These are phyloP conservation scores for Metarhizium guizhouense DNA, from an alignment of 2,329 filamentous ascomycete genomes.

Conservation along the genomic window DNA sequence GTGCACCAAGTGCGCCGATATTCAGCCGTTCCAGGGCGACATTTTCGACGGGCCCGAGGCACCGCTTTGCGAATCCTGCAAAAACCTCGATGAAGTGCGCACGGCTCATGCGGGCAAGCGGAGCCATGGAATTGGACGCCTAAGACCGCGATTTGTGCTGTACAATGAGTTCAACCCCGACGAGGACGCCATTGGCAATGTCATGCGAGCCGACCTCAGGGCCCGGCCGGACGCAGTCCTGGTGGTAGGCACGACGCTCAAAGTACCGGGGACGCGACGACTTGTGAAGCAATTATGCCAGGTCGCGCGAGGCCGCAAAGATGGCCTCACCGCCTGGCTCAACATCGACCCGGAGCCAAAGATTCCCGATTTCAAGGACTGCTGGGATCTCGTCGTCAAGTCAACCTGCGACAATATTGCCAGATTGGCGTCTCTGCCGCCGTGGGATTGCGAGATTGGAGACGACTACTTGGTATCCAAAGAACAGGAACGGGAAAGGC, in stretches of 20 bases:
- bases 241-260: conserved; percentile 90
- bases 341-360: conserved; percentile 80
- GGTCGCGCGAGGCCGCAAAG: conserved; percentile 70
- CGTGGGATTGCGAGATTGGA: conserved; percentile 46
- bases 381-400: conserved; percentile 85
- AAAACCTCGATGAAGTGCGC: conserved; percentile 65
- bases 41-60: conserved; percentile 79
- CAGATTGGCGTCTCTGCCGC: conserved; percentile 54
- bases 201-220: conserved; percentile 77
- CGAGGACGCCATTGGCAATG: conserved; percentile 88
- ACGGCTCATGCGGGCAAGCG: conserved; percentile 71
- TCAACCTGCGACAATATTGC: conserved; percentile 87
- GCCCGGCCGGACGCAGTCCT: conserved; percentile 83
- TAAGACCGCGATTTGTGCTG: conserved; percentile 87
- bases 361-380: conserved; percentile 78
- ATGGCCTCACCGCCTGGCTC: conserved; percentile 89
- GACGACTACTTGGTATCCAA: conserved; percentile 38
- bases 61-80: conserved; percentile 69
- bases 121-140: conserved; percentile 83
- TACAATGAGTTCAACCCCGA: conserved; percentile 98
- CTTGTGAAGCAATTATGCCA: conserved; percentile 88
- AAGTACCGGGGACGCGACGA: conserved; percentile 84
- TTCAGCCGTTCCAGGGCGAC: conserved; percentile 66
- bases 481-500: conserved; percentile 32
- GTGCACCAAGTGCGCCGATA: conserved; percentile 80